These are phyloP conservation scores for Xylaria grammica DNA, from an alignment of 495 filamentous ascomycete species.

Conservation along the genomic window DNA sequence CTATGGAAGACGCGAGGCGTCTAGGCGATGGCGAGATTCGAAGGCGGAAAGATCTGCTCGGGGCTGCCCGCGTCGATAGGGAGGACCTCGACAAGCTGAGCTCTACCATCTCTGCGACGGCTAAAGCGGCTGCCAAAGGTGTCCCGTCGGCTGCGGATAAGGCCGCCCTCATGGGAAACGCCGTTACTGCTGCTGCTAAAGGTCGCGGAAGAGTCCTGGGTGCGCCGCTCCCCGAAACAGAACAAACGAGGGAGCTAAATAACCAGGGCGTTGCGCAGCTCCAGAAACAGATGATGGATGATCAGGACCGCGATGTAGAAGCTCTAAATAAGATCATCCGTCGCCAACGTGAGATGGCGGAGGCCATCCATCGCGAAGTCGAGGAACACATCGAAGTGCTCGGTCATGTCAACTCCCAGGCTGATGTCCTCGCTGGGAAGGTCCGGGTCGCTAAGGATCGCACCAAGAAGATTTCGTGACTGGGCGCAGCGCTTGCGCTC, in stretches of 20 bases:
- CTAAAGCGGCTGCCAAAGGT: slow-evolving; percentile 26
- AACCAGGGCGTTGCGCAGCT: slow-evolving; percentile 88
- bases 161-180: slow-evolving; percentile 41
- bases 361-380: slow-evolving; percentile 84
- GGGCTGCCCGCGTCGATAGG: slow-evolving; percentile 77
- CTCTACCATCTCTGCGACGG: slow-evolving; percentile 65
- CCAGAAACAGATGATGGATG: slow-evolving; percentile 79
- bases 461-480: slow-evolving; percentile 68
- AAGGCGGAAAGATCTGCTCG: slow-evolving; percentile 77
- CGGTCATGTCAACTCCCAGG: slow-evolving; percentile 74
- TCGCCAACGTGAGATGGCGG: slow-evolving; percentile 83
- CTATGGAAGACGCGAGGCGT: slow-evolving; percentile 47
- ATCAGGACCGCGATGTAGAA: slow-evolving; percentile 84
- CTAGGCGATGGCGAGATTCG: slow-evolving; percentile 89
- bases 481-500: slow-evolving; percentile 17
- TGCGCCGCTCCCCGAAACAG: slow-evolving; percentile 77
- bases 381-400: slow-evolving; percentile 84
- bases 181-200: slow-evolving; percentile 31
- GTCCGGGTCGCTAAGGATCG: slow-evolving; percentile 81
- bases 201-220: slow-evolving; percentile 75
- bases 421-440: slow-evolving; percentile 74
- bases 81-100: slow-evolving; percentile 85
- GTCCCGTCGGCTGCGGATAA: slow-evolving; percentile 38
- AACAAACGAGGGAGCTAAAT: slow-evolving; percentile 84
- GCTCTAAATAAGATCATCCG: slow-evolving; percentile 76